These are phyloP conservation scores for Entomophthora muscae DNA, from an alignment of 371 early-diverging fungal genomes.

Conservation along the genomic window DNA sequence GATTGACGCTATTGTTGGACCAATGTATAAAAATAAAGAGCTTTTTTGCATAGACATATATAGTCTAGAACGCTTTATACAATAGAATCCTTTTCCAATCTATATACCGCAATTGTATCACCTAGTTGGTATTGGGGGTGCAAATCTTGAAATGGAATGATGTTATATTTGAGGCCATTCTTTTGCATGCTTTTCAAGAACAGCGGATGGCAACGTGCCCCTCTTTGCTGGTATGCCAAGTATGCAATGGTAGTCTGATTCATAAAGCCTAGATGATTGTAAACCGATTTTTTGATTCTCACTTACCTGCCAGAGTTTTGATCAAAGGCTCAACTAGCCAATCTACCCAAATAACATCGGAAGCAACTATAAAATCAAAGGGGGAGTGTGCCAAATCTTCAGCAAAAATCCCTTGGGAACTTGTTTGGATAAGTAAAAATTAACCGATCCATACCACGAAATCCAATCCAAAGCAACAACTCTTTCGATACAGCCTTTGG, in stretches of 20 bases:
- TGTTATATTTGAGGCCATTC: background rate
- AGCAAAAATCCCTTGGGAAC: background rate
- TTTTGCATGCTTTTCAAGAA: background rate
- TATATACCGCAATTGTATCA: background rate
- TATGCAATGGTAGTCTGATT: background rate
- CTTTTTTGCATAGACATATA: too few relatives aligned
- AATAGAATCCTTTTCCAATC: background rate
- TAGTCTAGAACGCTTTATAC: too few relatives aligned
- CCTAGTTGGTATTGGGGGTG: background rate
- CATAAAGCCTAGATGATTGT: background rate
- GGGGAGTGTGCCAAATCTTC: background rate
- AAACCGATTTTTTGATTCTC: constrained; percentile 23
- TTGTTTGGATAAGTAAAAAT: background rate
- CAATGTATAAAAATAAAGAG: too few relatives aligned
- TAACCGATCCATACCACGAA: background rate
- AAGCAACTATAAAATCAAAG: constrained; percentile 22
- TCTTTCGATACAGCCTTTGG: constrained; percentile 9
- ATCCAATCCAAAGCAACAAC: background rate
- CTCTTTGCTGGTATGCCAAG: background rate
- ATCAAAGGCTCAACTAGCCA: constrained; percentile 20
- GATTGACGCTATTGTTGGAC: too few relatives aligned
- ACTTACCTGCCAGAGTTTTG: constrained; percentile 15
- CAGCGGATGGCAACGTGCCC: background rate
- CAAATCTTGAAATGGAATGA: background rate
- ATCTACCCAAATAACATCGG: constrained; percentile 29